phyloP scores from a whole-genome alignment of 805 yeast species.

The Saccharomycopsis olivae region DNA sequence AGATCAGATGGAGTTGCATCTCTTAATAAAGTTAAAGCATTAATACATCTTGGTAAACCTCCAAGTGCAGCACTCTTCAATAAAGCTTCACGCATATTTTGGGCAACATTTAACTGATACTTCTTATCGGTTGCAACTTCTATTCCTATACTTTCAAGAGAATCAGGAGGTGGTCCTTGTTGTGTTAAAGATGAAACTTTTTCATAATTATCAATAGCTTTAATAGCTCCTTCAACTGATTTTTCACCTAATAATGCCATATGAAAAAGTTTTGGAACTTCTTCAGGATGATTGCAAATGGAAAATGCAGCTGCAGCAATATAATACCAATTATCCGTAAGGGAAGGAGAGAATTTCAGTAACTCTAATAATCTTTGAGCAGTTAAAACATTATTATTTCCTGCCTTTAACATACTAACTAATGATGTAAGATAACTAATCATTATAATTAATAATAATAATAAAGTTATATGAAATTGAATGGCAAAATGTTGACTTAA shows the following conservation, averaged over 20 bases:
- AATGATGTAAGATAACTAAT: no score
- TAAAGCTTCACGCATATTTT: constrained; percentile 63
- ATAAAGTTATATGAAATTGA: neutral
- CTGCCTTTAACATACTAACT: no score
- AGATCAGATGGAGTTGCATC: constrained; percentile 50
- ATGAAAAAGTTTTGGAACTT: constrained; percentile 63
- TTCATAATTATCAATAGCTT: constrained; percentile 10
- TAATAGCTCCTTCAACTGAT: constrained; percentile 14
- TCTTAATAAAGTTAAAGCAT: constrained; percentile 55
- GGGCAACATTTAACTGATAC: constrained; percentile 29
- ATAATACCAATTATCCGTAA: constrained; percentile 58
- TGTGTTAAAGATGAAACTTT: neutral
- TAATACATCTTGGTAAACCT: constrained; percentile 81
- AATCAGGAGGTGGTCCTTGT: constrained; percentile 15
- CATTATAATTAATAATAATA: no score
- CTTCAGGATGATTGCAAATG: constrained; percentile 74
- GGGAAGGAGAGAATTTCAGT: constrained; percentile 43
- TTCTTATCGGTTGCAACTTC: constrained; percentile 4
- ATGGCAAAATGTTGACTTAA: no score
- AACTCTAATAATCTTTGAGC: constrained; percentile 44
- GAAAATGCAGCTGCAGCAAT: constrained; percentile 75
- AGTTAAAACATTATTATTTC: no score
- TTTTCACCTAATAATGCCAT: constrained; percentile 37
- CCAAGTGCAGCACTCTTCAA: constrained; percentile 69
- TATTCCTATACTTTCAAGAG: constrained; percentile 10